Conservation (phyloP, 2,329 filamentous ascomycete genomes). For the Sclerotinia glacialis region DNA sequence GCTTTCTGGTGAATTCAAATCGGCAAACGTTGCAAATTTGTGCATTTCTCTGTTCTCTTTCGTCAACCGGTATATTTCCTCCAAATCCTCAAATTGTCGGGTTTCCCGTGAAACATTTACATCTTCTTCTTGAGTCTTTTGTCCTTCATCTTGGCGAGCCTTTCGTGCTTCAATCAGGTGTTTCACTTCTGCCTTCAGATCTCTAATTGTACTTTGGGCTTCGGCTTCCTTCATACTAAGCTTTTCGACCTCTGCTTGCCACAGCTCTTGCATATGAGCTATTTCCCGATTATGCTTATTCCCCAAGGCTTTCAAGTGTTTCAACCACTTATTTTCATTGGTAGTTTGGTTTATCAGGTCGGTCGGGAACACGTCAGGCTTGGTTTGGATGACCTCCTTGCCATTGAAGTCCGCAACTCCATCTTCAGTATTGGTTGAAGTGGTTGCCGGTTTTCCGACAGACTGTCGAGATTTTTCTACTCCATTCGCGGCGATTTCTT, state of each 20-base stretch:
- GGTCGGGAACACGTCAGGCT: too few relatives aligned
- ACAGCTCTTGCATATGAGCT: conserved; percentile 1
- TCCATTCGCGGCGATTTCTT: background rate
- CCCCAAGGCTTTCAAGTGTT: background rate
- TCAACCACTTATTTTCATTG: background rate
- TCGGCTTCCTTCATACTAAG: background rate
- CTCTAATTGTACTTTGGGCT: background rate
- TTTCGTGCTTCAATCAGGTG: conserved; percentile 7
- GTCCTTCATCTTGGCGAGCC: background rate
- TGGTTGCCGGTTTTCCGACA: background rate
- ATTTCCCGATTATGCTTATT: background rate
- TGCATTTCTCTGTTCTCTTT: conserved; percentile 12
- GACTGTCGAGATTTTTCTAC: background rate
- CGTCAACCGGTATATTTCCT: conserved; percentile 2
- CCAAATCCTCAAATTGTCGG: background rate
- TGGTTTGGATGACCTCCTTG: background rate
- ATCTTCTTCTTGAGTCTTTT: background rate
- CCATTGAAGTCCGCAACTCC: background rate
- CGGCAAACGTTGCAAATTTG: background rate
- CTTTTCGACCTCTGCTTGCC: conserved; percentile 14
- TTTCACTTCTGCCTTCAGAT: background rate
- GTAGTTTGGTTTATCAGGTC: background rate
- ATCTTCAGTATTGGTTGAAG: background rate
- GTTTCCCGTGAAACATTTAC: background rate
- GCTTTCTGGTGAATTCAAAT: background rate